phyloP scores from a whole-genome alignment of 306 rosid genomes.

The Cucumis cinereus region DNA sequence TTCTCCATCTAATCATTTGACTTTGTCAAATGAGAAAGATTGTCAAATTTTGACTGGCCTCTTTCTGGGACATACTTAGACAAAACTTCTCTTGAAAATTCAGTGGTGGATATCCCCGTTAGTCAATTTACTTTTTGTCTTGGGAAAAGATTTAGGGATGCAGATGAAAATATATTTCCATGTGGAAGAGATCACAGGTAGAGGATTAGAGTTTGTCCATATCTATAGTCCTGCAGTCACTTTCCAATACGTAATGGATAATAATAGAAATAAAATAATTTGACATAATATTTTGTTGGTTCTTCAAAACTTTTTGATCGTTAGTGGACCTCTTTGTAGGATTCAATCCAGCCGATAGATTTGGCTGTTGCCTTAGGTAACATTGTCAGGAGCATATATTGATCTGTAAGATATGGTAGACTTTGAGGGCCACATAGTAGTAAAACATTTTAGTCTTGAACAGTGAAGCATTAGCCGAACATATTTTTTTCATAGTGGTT shows the following conservation, averaged over 20 bases:
- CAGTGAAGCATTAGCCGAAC: background rate
- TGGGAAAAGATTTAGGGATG: background rate
- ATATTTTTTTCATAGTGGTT: background rate
- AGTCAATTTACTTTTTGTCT: slow-evolving; percentile 1
- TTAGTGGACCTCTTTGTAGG: slow-evolving; percentile 2
- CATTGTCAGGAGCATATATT: background rate
- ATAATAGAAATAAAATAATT: slow-evolving; percentile 1
- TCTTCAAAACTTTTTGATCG: background rate
- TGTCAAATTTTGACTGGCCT: background rate
- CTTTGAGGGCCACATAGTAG: slow-evolving; percentile 6
- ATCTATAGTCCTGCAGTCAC: background rate
- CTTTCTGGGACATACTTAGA: background rate
- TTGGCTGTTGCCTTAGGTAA: slow-evolving; percentile 7
- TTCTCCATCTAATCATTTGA: background rate
- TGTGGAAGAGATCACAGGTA: background rate
- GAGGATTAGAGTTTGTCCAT: slow-evolving; percentile 6
- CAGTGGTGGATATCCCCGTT: background rate
- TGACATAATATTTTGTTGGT: slow-evolving; percentile 5
- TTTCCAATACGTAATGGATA: slow-evolving; percentile 4
- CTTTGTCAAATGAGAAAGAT: background rate
- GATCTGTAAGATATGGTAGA: background rate
- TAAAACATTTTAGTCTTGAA: background rate
- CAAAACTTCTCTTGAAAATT: background rate
- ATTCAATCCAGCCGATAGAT: slow-evolving; percentile 7
- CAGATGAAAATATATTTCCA: slow-evolving; percentile 3